Evolutionary conservation across 192 early-diverging fungal genomes (phyloP), one percentile per base, ranked within the genome.

Genomic region (Phlyctochytrium arcticum): DNA sequence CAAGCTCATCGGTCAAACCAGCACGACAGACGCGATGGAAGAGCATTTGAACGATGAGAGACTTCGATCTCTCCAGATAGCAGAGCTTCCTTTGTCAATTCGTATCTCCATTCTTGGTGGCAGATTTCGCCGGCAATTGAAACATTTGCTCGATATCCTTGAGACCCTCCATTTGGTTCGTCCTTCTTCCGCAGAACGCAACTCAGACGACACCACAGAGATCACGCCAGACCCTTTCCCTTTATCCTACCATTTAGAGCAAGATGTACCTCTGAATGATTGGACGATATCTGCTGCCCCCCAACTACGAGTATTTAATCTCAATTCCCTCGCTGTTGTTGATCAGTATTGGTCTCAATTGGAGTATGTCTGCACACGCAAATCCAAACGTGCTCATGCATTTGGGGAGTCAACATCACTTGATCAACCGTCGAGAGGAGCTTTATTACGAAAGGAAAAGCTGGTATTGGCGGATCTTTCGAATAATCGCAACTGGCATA

Each of bases 281-380:
- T 69, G 68, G 24, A 32, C 36, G 5, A 47, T 78, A 9, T 46
- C 59, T 10, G 37, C 50, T 19, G 21, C 26, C 10, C 61, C 55
- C 23, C 48, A 42, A 32, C 7, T 72, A 8, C n/a, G 54, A 37
- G 9, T 30, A 3, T 63, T 34, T 2, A n/a, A 2, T 21, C 15
- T 44, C 21, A 21, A 44, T 44, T 2, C 15, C 21, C 15, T 44
- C 15, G 42, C 15, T 1, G 42, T 44, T 12, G 21, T n/a, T 21
- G 24, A 55, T 27, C 37, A 68, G 36, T 76, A 55, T 49, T 79
- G 77, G 77, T 42, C 64, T 7, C 60, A 72, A 42, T 32, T 79
- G 4, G 77, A 79, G 48, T 46, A 48, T 35, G 4, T 63, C 5
- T 58, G 67, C 27, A 9, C 60, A 35, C 51, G 49, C 55, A 44